These are phyloP conservation scores for Fremontodendron californicum DNA, from an alignment of 345 rosid genomes.

Conservation along the genomic window DNA sequence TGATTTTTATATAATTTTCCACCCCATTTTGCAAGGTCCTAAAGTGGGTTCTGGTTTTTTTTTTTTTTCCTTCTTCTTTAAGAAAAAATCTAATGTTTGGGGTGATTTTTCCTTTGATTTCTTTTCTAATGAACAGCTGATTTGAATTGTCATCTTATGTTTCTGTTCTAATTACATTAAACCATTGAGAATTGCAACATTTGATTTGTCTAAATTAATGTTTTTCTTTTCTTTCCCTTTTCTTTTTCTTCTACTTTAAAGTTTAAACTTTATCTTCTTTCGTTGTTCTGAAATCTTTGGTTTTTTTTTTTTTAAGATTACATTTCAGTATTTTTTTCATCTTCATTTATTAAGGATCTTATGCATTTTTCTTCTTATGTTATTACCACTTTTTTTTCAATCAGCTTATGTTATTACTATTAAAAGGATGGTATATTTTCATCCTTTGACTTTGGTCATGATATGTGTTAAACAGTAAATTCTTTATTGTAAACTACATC, in stretches of 20 bases:
- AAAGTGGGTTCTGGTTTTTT: neutral
- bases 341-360: neutral
- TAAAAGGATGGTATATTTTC: neutral
- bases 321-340: neutral
- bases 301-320: neutral
- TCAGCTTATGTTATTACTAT: neutral
- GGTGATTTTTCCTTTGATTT: neutral
- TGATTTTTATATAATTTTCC: neutral
- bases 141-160: neutral
- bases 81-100: neutral
- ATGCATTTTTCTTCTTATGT: neutral
- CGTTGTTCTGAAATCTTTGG: slow-evolving; percentile 15
- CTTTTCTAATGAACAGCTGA: neutral
- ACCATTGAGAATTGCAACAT: slow-evolving; percentile 12
- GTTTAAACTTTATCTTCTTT: slow-evolving; percentile 36
- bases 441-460: neutral
- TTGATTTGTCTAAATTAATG: slow-evolving; percentile 23
- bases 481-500: neutral
- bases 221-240: neutral
- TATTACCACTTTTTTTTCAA: neutral
- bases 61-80: neutral
- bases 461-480: neutral
- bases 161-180: neutral
- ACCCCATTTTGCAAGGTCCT: neutral
- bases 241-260: slow-evolving; percentile 4